Percentiles rank a stretch among this genome's conserved stretches.
Conservation (phyloP, 140 eudicot species). For the Anethum foeniculum region DNA sequence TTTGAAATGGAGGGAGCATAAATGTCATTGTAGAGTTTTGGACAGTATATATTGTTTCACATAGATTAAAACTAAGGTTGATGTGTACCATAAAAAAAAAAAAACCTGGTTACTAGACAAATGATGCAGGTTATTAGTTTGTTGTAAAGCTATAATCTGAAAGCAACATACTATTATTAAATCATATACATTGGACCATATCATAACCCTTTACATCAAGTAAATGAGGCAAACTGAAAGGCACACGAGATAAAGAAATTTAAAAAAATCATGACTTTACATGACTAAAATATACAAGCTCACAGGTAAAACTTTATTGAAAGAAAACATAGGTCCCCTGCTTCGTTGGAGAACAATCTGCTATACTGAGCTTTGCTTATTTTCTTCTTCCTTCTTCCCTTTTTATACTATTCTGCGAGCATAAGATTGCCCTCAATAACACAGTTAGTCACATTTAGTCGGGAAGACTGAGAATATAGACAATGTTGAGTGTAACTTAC, state of each 20-base stretch:
- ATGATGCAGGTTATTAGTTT: neutral
- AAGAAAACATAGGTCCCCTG: neutral
- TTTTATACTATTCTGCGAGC: too few species aligned
- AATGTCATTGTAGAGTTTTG: neutral
- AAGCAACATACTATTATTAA: too few species aligned
- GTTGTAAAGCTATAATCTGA: neutral
- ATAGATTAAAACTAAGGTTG: neutral
- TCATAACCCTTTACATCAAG: neutral
- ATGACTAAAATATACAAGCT: too few species aligned
- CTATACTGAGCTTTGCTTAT: neutral
- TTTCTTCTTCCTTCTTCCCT: neutral
- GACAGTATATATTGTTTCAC: neutral
- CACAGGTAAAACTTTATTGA: neutral
- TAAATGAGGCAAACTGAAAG: neutral
- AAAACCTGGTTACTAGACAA: neutral
- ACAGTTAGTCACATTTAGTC: neutral
- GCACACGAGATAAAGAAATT: too few species aligned
- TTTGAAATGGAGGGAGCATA: neutral
- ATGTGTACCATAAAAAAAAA: neutral
- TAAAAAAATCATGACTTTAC: neutral
- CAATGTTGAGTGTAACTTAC: neutral
- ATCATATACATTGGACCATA: too few species aligned
- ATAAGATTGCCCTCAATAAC: neutral
- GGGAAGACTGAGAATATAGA: neutral
- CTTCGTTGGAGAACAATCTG: neutral